phyloP scores from a whole-genome alignment of 2,329 filamentous ascomycete genomes.

The Penicillium sp. region DNA sequence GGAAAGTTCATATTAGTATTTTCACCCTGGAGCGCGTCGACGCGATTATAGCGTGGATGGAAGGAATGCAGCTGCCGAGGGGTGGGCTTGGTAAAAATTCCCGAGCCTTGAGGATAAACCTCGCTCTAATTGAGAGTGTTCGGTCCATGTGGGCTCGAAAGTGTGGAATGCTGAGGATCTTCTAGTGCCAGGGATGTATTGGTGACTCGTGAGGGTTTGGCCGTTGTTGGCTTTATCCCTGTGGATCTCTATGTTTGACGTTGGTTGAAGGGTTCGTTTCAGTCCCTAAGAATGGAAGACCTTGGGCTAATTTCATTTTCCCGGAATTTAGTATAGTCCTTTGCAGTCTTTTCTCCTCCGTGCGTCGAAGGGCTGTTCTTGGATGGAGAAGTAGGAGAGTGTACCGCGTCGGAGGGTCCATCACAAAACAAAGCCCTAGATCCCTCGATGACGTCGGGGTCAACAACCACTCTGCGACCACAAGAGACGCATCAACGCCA shows the following conservation, averaged over 20 bases:
- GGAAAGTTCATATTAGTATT: constrained; percentile 13
- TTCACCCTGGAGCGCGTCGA: constrained; percentile 23
- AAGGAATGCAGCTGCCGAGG: constrained; percentile 26
- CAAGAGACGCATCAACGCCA: constrained; percentile 41
- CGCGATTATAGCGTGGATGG: constrained; percentile 26
- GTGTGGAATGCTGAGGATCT: constrained; percentile 16
- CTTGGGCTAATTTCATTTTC: constrained; percentile 5
- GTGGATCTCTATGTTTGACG: constrained; percentile 6
- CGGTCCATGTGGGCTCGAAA: constrained; percentile 8
- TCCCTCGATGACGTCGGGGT: constrained; percentile 19
- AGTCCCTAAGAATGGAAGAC: constrained; percentile 15
- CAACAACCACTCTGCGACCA: neutral
- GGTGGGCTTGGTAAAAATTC: constrained; percentile 24
- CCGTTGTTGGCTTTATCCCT: constrained; percentile 11
- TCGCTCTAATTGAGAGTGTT: neutral
- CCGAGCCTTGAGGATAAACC: constrained; percentile 6
- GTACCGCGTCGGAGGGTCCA: neutral
- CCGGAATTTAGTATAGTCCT: constrained; percentile 1
- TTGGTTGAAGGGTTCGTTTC: constrained; percentile 17
- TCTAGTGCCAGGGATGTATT: constrained; percentile 14
- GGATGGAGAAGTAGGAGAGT: constrained; percentile 11
- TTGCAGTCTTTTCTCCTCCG: neutral
- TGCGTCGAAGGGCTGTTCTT: constrained; percentile 12
- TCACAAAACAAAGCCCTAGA: constrained; percentile 1
- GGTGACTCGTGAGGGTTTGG: constrained; percentile 1